Evolutionary conservation across 306 rosid species (phyloP).

Genomic region (Fragaria vesca): DNA sequence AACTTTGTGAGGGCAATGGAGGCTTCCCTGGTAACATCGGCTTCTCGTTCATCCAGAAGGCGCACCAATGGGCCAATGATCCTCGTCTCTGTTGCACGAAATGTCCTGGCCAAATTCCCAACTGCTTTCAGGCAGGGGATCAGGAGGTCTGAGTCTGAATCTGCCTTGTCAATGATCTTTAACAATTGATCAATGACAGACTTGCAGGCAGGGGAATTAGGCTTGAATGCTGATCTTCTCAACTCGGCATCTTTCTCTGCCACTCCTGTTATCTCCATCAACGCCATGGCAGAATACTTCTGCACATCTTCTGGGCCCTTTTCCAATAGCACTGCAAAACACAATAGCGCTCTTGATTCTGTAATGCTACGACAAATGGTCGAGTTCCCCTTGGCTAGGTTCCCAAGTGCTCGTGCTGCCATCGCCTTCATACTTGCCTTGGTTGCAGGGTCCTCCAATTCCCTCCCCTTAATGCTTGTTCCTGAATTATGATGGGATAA

Average conservation of each 20-base stretch:
- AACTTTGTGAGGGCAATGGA: constrained; percentile 70
- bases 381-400: constrained; percentile 64
- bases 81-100: constrained; percentile 77
- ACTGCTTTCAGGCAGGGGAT: constrained; percentile 73
- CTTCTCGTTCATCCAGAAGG: constrained; percentile 81
- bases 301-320: constrained; percentile 70
- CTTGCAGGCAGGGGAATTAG: constrained; percentile 89
- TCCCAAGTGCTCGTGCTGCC: constrained; percentile 88
- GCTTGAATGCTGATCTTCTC: constrained; percentile 89
- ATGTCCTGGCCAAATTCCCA: constrained; percentile 87
- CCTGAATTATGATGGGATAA: constrained; percentile 45
- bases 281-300: constrained; percentile 82
- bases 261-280: constrained; percentile 84
- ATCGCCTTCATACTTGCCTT: constrained; percentile 82
- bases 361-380: constrained; percentile 79
- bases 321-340: constrained; percentile 84
- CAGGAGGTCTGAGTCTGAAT: constrained; percentile 60
- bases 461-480: constrained; percentile 64
- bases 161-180: constrained; percentile 61
- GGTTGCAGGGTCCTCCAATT: constrained; percentile 59
- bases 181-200: constrained; percentile 84
- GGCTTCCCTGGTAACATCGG: constrained; percentile 66
- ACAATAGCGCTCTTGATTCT: constrained; percentile 81
- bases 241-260: constrained; percentile 86
- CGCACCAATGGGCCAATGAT: constrained; percentile 74